Evolutionary conservation across 2,329 filamentous ascomycete genomes (phyloP).

Genomic region (Ilyonectria sp.): DNA sequence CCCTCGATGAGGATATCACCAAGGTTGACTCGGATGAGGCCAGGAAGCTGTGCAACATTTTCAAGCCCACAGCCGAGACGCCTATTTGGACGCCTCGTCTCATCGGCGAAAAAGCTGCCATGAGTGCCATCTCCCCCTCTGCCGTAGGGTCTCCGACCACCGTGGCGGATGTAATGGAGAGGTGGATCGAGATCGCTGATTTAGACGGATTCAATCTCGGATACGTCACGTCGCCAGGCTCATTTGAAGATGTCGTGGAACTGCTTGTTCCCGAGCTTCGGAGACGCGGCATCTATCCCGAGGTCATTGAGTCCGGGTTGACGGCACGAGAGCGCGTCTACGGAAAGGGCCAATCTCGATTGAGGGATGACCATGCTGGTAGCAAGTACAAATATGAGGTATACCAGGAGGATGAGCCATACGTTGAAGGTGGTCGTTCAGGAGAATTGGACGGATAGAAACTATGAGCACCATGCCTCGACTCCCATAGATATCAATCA

Average conservation of each 20-base stretch:
- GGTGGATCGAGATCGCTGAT: conserved; percentile 19
- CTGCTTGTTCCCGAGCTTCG: conserved; percentile 24
- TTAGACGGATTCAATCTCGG: conserved; percentile 32
- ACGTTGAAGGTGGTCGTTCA: too few relatives aligned
- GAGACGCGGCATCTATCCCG: neutral
- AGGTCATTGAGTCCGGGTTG: neutral
- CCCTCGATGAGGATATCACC: neutral
- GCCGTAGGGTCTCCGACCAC: conserved; percentile 13
- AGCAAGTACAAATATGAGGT: neutral
- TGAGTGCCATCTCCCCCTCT: conserved; percentile 7
- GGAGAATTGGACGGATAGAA: too few relatives aligned
- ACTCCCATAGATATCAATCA: too few relatives aligned
- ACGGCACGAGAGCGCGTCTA: neutral
- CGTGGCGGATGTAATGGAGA: conserved; percentile 25
- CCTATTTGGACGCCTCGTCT: neutral
- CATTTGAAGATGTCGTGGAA: conserved; percentile 25
- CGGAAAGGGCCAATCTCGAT: neutral
- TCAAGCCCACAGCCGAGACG: neutral
- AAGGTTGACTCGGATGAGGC: neutral
- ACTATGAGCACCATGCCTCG: too few relatives aligned
- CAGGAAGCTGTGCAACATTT: neutral
- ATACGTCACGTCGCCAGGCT: conserved; percentile 53
- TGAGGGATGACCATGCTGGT: neutral
- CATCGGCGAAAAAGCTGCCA: neutral
- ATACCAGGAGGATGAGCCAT: neutral